Base-by-base conservation (phyloP, 768 basidiomycete species). In the Boletus rubroflammeus region DNA sequence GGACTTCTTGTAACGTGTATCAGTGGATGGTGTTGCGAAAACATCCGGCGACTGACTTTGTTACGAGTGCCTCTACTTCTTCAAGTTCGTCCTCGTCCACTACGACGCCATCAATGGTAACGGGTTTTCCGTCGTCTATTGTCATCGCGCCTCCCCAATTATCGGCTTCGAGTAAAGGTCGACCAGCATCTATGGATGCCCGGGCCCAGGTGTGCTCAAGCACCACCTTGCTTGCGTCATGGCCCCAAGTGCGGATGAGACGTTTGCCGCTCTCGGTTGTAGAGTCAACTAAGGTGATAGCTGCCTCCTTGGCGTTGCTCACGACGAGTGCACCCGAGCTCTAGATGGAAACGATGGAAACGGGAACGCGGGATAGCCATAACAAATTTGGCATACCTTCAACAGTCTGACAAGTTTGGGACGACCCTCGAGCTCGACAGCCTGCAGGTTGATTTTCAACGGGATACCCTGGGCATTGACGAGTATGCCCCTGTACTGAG, bases 231-330 rank as follows among this genome's bases (percentile, higher is more conserved):
- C 65, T 64, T 13, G 62, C 54, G 43, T 84, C 83, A 23, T 67
- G 63, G 7, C 78, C 74, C 83, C 83, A 87, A 19, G 81, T 79
- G 36, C 80, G 76, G 54, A 86, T 76, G 60, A 86, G 80, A 17
- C 76, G 74, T 61, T 73, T 72, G 26, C 86, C 85, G 39, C 78
- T 75, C n/a, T 72, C 62, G 0, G 80, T 75, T 17, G 70, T 67
- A 2, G 79, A 66, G 57, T 87, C 80, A 7, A 89, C 82, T 5
- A 90, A 70, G 42, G 88, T 80, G 25, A 88, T 71, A 19, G 76
- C 68, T 0, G 86, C 80, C 47, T 78, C 73, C 43, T 73, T 76
- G 9, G 81, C 77, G 54, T 80, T 77, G 47, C 72, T 75, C 53
- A 73, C 75, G 43, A 84, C 78, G 17, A 67, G 53, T 4, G 82